Evolutionary conservation across 164 flowering plant genomes (phyloP).

Genomic region (Annona cherimola): DNA sequence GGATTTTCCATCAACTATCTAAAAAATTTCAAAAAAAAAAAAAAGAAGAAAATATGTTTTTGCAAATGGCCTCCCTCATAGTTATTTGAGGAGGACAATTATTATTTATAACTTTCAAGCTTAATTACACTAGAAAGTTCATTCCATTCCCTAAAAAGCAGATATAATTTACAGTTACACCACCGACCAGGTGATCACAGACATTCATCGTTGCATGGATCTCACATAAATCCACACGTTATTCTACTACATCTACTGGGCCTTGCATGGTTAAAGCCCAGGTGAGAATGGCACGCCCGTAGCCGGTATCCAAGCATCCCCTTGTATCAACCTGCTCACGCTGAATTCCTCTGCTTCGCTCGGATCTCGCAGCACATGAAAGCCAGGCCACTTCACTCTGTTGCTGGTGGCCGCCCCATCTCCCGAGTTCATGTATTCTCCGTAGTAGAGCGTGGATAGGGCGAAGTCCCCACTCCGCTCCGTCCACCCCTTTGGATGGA

Average conservation of each 20-base stretch:
- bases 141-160: neutral
- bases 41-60: too few species aligned
- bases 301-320: conserved; percentile 51
- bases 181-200: neutral
- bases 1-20: too few species aligned
- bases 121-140: too few species aligned
- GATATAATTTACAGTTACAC: neutral
- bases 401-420: conserved; percentile 29
- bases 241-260: neutral
- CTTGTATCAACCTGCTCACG: conserved; percentile 40
- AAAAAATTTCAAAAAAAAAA: too few species aligned
- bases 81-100: too few species aligned
- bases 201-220: neutral
- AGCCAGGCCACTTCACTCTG: conserved; percentile 66
- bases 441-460: conserved; percentile 45
- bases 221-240: neutral
- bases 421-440: conserved; percentile 55
- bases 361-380: conserved; percentile 36
- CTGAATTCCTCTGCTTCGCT: conserved; percentile 35
- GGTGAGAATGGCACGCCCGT: conserved; percentile 47
- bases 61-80: too few species aligned
- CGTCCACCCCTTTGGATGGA: conserved; percentile 54
- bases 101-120: too few species aligned
- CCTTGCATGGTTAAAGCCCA: conserved; percentile 18
- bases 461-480: conserved; percentile 49